Base-by-base conservation (phyloP, 805 yeast genomes). In the Candida dajiaensis region DNA sequence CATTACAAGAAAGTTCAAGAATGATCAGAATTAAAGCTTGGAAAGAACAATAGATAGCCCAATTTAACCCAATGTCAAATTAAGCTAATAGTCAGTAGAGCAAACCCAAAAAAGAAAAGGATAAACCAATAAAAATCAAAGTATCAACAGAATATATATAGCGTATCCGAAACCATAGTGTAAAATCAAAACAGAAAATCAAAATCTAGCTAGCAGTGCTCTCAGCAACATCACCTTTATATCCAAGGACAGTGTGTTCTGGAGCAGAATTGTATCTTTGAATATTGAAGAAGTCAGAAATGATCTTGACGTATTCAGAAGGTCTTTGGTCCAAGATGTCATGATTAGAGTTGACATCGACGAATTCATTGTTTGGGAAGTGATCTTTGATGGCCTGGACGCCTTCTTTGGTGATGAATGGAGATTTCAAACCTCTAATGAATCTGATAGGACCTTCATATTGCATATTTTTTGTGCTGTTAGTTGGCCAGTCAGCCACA, bases 321-420 rank as follows among this genome's bases (percentile, higher is more conserved):
- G 76, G 75, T 53, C 65, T 62, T 46, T 73, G 77, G 33, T 68
- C 65, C 37, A 72, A 65, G 2, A 74, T 55, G 66, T 74, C 73
- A 46, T 62, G 66, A 9, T 53, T 47, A 2, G 65, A 58, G 42
- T 60, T 58, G 25, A 63, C 49, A 10, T 53, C 51, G 22, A 45
- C 44, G 40, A 62, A 46, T 18, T 51, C 55, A n/a, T 47, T 47
- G 6, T 54, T 46, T 21, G 66, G 65, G 53, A 63, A 63, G 40
- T 53, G 57, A 5, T 54, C 54, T 18, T 58, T 23, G 15, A 63
- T 62, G 35, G 44, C 48, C 13, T 45, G 12, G 4, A 43, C 4
- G 2, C 61, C 58, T 18, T 57, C 59, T 15, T 46, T 28, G 6
- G 49, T 49, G 26, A 58, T 59, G 43, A 55, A 56, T 26, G 61